A percentile compares a stretch with the other conserved stretches of the same genome.
phyloP scores from a whole-genome alignment of 2,329 filamentous ascomycete genomes.

The Talaromyces atroroseus region DNA sequence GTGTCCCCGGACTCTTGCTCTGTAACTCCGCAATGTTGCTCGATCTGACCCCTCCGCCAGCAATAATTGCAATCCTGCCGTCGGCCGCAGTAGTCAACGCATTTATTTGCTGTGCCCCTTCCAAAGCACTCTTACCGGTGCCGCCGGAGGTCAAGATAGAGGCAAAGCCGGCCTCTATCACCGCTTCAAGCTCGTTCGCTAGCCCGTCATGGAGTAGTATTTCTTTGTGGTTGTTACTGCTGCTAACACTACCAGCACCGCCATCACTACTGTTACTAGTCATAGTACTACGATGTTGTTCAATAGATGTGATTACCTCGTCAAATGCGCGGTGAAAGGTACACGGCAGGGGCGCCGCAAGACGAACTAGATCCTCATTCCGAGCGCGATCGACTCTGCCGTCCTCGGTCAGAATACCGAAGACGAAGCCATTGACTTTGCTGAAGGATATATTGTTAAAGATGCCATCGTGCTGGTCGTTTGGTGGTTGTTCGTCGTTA shows the following conservation, averaged over 20 bases:
- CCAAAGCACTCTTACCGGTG: constrained; percentile 28
- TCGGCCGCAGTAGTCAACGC: constrained; percentile 18
- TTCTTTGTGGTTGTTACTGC: not conserved
- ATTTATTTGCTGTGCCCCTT: constrained; percentile 31
- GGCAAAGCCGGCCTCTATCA: constrained; percentile 42
- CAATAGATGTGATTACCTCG: constrained; percentile 21
- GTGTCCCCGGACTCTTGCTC: constrained; percentile 21
- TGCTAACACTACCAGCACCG: not conserved
- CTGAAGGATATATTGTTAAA: not conserved
- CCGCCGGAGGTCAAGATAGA: constrained; percentile 47
- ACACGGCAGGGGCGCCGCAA: constrained; percentile 41
- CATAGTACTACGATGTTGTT: not conserved
- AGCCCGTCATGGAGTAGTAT: not conserved
- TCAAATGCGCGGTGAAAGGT: constrained; percentile 55
- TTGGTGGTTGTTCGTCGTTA: not conserved
- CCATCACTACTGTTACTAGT: not conserved
- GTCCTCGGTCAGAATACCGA: constrained; percentile 41
- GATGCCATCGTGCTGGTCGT: not conserved
- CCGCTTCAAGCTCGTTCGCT: constrained; percentile 22
- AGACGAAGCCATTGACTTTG: constrained; percentile 46
- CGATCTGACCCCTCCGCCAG: constrained; percentile 48
- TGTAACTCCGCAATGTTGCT: constrained; percentile 37
- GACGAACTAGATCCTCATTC: constrained; percentile 38
- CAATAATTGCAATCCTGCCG: constrained; percentile 38
- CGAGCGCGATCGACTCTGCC: constrained; percentile 35